phyloP scores from a whole-genome alignment of 225 moss, liverwort and hornwort species.

The Pseudoscleropodium purum region DNA sequence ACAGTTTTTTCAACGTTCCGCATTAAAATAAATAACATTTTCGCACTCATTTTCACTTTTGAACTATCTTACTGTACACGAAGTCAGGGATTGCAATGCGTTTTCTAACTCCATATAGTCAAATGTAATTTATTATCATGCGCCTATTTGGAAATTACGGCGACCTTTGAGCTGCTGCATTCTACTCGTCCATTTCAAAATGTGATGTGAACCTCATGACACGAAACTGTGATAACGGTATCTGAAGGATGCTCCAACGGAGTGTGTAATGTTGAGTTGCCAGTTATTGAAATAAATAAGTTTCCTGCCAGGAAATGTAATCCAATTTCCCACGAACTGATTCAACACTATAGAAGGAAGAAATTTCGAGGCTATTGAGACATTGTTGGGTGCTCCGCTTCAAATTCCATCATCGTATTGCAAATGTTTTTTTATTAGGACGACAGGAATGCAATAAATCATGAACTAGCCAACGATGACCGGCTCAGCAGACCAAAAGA shows the following conservation, averaged over 20 bases:
- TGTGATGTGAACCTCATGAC: no score
- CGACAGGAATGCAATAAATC: neutral
- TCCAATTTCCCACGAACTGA: no score
- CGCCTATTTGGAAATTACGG: neutral
- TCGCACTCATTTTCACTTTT: neutral
- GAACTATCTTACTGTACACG: fast-evolving
- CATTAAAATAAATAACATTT: no score
- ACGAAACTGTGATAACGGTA: neutral
- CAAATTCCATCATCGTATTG: neutral
- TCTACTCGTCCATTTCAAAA: neutral
- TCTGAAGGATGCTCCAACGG: neutral
- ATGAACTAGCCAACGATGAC: neutral
- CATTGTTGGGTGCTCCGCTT: neutral
- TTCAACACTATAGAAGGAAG: neutral
- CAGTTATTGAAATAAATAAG: no score
- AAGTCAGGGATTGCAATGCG: no score
- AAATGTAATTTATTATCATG: neutral
- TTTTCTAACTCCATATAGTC: no score
- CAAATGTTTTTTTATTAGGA: no score
- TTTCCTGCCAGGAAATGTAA: neutral
- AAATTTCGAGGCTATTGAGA: no score
- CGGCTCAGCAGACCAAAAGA: no score
- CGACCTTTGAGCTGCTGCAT: neutral
- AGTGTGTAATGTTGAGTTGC: no score
- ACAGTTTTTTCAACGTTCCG: no score